Conservation (phyloP, 176 grass and related monocot species). For the barley (Hordeum vulgare) region MorexV3_pseudomolecules_assembly NC_058524.1:104747212-104747711, state of each 20-base stretch:
- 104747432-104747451: background rate
- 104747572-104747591: conserved; percentile 4
- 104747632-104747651: conserved; percentile 1
- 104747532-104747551: conserved; percentile 65
- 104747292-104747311: background rate
- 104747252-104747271: background rate
- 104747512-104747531: conserved; percentile 70
- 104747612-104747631: background rate
- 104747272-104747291: background rate
- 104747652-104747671: conserved; percentile 63
- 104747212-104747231: conserved; percentile 33
- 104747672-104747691: conserved; percentile 86
- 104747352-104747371: conserved; percentile 86
- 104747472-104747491: conserved; percentile 34
- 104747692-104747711: conserved; percentile 86
- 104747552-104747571: conserved; percentile 52
- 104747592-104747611: background rate
- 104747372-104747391: conserved; percentile 85
- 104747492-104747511: conserved; percentile 49
- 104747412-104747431: background rate
- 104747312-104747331: conserved; percentile 31
- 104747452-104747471: background rate
- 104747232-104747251: conserved; percentile 28
- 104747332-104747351: conserved; percentile 91
- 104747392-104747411: conserved; percentile 32